Evolutionary conservation across 305 asterid genomes (phyloP), one percentile per base, ranked within the genome.

Genomic region (Fraxinus dipetala): DNA sequence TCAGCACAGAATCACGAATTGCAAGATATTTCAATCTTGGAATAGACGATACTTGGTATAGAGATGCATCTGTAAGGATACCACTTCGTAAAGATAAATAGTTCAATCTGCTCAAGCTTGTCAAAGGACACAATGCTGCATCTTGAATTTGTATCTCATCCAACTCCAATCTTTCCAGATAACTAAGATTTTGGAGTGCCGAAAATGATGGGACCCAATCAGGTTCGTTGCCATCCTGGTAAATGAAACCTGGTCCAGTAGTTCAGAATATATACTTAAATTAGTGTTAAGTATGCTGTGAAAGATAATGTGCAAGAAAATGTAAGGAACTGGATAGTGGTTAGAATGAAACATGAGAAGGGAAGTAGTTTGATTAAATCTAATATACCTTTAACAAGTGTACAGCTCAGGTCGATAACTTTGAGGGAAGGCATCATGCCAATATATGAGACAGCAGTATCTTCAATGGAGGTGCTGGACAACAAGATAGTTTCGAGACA

Each of bases 401-500:
- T 93, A 76, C 85, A 85, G 89, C 90, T 88, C 18, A 94, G 89
- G 84, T 93, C 80, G 85, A 92, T 74, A 67, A 79, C 88, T 89
- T 88, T 93, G 81, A 96, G 91, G 3, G 91, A 87, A 2, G 91
- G 90, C 95, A 93, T 92, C 91, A 89, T 82, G 89, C 93, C 85
- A 78, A 94, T 85, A 85, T 87, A 92, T 77, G 90, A 30, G 74
- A 94, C 54, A 78, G 94, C 97, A 56, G 80, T 72, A 84, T 96
- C 98, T 14, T 92, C 91, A 81, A 90, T 70, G 56, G 86, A 74
- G n/a, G 98, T 93, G 84, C 87, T 83, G 13, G 92, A 88, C 86
- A 96, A 79, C 78, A 89, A 59, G 78, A 96, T 78, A 22, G 93
- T 93, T 93, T 96, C 96, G 65, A 96, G 97, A 78, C 84, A 84